These are phyloP conservation scores for Pseudogymnoascus sp. DNA, from an alignment of 2,329 filamentous ascomycete species.

Conservation along the genomic window DNA sequence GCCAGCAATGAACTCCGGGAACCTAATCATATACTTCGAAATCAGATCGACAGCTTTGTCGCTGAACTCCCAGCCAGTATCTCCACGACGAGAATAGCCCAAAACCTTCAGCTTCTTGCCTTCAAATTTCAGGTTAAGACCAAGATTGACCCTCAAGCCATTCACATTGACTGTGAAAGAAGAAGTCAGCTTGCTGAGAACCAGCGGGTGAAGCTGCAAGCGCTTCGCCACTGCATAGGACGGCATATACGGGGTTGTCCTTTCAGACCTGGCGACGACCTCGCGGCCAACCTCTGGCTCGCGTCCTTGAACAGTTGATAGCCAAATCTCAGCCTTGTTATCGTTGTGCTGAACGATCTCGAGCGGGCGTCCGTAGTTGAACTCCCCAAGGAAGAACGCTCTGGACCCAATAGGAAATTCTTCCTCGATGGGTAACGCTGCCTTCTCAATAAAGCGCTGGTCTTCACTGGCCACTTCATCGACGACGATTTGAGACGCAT, in stretches of 20 bases:
- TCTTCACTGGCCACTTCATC: constrained; percentile 87
- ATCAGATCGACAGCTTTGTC: constrained; percentile 73
- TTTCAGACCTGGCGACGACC: constrained; percentile 64
- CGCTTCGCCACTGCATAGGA: constrained; percentile 83
- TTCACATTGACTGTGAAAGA: constrained; percentile 81
- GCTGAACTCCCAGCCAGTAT: constrained; percentile 93
- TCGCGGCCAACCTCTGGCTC: constrained; percentile 75
- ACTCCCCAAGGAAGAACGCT: constrained; percentile 91
- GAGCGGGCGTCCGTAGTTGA: constrained; percentile 84
- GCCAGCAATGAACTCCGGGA: constrained; percentile 89
- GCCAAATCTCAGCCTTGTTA: constrained; percentile 69
- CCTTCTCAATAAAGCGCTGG: constrained; percentile 83
- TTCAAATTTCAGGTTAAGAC: constrained; percentile 95
- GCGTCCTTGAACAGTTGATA: constrained; percentile 63
- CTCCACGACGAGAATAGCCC: constrained; percentile 82
- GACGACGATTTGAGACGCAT: constrained; percentile 84
- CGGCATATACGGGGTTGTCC: constrained; percentile 67
- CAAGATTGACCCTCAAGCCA: constrained; percentile 78
- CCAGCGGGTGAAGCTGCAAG: constrained; percentile 73
- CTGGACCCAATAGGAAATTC: constrained; percentile 79
- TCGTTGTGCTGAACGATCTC: constrained; percentile 67
- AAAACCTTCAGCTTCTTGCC: constrained; percentile 91
- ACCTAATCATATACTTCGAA: constrained; percentile 81
- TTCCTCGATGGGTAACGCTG: constrained; percentile 78
- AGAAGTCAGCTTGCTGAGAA: constrained; percentile 91